A percentile compares a stretch with the other conserved stretches of the same genome.
phyloP scores from a whole-genome alignment of 2,329 filamentous ascomycete species.

The Claviceps sp. region DNA sequence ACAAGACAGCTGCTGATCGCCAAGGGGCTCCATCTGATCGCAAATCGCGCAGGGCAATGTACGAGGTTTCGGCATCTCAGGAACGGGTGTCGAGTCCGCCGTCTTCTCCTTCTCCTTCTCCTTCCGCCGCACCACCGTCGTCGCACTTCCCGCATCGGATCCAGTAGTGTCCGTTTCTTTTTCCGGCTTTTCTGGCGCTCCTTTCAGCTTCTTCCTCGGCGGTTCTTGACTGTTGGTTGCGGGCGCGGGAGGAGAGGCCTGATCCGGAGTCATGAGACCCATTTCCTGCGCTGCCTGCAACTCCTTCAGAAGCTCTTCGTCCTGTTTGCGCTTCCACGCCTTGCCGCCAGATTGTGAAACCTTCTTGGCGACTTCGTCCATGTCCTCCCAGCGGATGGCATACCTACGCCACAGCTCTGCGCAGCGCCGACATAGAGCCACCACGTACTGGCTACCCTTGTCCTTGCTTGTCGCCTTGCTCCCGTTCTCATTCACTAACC shows the following conservation, averaged over 20 bases:
- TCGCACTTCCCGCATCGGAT: constrained; percentile 31
- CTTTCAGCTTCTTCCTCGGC: constrained; percentile 53
- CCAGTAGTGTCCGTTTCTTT: constrained; percentile 34
- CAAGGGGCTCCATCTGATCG: constrained; percentile 54
- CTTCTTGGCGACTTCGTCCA: constrained; percentile 84
- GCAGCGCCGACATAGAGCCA: constrained; percentile 80
- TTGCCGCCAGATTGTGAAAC: constrained; percentile 66
- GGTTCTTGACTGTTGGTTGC: constrained; percentile 31
- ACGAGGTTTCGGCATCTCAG: constrained; percentile 67
- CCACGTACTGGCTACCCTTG: constrained; percentile 59
- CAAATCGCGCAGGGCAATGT: constrained; percentile 79
- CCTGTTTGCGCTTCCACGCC: constrained; percentile 76
- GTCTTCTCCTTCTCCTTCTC: constrained; percentile 43
- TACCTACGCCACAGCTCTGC: constrained; percentile 92
- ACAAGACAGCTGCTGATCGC: constrained; percentile 64
- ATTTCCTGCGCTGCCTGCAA: constrained; percentile 51
- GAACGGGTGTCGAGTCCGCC: constrained; percentile 43
- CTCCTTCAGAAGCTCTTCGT: constrained; percentile 79
- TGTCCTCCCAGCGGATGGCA: constrained; percentile 87
- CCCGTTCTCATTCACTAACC: constrained; percentile 51
- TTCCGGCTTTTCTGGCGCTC: constrained; percentile 24
- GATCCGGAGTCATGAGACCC: constrained; percentile 29
- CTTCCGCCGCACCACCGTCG: constrained; percentile 40
- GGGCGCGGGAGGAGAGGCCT: constrained; percentile 20
- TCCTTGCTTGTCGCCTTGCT: constrained; percentile 54